Evolutionary conservation across 306 rosid genomes (phyloP).

Genomic region (Dicorynia guianensis): DNA sequence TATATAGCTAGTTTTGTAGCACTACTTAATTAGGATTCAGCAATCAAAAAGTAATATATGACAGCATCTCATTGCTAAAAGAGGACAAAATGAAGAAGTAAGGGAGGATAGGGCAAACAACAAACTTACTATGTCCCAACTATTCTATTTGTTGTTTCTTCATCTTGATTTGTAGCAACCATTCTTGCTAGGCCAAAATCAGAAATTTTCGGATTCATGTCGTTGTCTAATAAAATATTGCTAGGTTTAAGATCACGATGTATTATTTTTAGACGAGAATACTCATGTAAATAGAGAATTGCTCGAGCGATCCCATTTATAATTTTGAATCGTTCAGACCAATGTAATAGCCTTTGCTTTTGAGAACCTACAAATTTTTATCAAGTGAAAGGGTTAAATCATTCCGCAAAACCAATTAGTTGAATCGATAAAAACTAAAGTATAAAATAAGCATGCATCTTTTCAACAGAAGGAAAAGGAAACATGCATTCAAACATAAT

Average conservation of each 20-base stretch:
- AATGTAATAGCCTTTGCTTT: slow-evolving; percentile 32
- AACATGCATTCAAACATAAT: not conserved
- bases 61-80: no score
- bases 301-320: slow-evolving; percentile 47
- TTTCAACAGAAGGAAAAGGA: no score
- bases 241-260: slow-evolving; percentile 54
- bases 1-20: no score
- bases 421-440: not conserved
- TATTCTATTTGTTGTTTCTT: slow-evolving; percentile 34
- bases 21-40: no score
- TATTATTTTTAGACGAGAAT: slow-evolving; percentile 49
- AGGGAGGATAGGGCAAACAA: not conserved
- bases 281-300: slow-evolving; percentile 53
- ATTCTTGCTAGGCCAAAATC: slow-evolving; percentile 56
- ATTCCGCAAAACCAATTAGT: not conserved
- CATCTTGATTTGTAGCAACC: slow-evolving; percentile 28
- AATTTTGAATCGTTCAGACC: slow-evolving; percentile 40
- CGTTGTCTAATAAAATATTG: slow-evolving; percentile 44
- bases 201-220: slow-evolving; percentile 50
- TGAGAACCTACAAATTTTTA: slow-evolving; percentile 2
- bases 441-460: not conserved
- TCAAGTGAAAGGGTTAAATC: not conserved
- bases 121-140: slow-evolving; percentile 56
- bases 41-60: no score
- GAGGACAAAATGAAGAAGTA: not conserved